A percentile compares a stretch with the other conserved stretches of the same genome.
Evolutionary conservation across 495 filamentous ascomycete genomes (phyloP).

Genomic region (Penicillium crystallinum): DNA sequence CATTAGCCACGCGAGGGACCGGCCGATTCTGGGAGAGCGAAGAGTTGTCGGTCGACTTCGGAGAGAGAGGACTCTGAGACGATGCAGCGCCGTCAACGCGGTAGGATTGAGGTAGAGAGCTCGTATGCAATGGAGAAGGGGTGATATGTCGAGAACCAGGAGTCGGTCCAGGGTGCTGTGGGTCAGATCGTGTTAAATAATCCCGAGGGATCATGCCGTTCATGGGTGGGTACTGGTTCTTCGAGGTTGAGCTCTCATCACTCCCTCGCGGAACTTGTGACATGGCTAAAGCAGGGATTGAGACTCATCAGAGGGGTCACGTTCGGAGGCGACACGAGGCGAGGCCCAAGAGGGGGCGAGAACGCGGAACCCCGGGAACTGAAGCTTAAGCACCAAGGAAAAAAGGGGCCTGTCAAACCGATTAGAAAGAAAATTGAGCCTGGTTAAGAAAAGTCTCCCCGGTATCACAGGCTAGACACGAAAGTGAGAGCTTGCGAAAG

Average conservation of each 20-base stretch:
- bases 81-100: constrained; percentile 20
- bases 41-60: constrained; percentile 20
- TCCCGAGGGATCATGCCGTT: constrained; percentile 31
- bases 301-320: constrained; percentile 26
- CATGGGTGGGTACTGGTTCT: constrained; percentile 13
- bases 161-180: constrained; percentile 19
- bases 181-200: constrained; percentile 29
- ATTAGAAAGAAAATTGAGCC: constrained; percentile 2
- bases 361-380: constrained; percentile 21
- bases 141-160: constrained; percentile 28
- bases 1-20: constrained; percentile 29
- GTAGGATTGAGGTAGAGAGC: constrained; percentile 22
- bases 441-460: background rate
- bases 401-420: constrained; percentile 11
- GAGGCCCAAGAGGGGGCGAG: constrained; percentile 10
- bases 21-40: constrained; percentile 23
- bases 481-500: constrained; percentile 2
- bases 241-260: constrained; percentile 21
- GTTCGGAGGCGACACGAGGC: constrained; percentile 13
- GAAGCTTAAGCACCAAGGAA: constrained; percentile 18
- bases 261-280: constrained; percentile 35
- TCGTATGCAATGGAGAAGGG: constrained; percentile 36
- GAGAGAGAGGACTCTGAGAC: constrained; percentile 31
- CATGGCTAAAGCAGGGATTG: constrained; percentile 30
- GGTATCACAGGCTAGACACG: background rate